Conservation (phyloP, 345 rosid species). For the Citrus hindsii region DNA sequence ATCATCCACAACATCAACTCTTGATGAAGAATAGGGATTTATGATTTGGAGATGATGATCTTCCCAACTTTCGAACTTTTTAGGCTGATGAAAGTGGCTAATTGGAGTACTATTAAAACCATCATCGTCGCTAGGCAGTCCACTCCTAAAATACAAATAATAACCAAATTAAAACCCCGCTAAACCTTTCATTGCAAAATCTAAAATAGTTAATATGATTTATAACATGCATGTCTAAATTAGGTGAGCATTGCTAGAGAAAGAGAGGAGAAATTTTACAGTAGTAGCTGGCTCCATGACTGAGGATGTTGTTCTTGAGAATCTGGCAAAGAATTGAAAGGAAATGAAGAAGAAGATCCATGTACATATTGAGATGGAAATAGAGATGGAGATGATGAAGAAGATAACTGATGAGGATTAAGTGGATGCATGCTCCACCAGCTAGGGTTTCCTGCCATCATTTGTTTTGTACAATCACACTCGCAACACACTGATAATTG, state of each 20-base stretch:
- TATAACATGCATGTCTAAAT: too few relatives aligned
- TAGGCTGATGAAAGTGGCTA: constrained; percentile 24
- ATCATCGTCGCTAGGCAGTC: constrained; percentile 37
- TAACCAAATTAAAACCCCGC: neutral
- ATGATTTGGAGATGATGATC: constrained; percentile 25
- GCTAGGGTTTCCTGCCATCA: constrained; percentile 78
- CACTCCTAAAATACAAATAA: constrained; percentile 29
- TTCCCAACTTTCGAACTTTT: constrained; percentile 38
- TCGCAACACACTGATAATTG: too few relatives aligned
- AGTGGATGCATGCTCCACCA: constrained; percentile 67
- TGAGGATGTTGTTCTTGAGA: constrained; percentile 42
- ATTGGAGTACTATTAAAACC: constrained; percentile 9
- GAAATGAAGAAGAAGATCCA: constrained; percentile 41
- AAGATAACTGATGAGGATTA: constrained; percentile 31
- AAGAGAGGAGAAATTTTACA: constrained; percentile 24
- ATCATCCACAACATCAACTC: constrained; percentile 22
- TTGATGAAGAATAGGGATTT: constrained; percentile 15
- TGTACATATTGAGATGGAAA: constrained; percentile 36
- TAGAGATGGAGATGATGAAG: constrained; percentile 31
- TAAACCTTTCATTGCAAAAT: neutral
- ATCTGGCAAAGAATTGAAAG: constrained; percentile 33
- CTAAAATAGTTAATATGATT: neutral
- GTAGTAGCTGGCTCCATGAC: constrained; percentile 59
- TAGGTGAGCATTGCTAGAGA: too few relatives aligned
- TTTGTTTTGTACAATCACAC: constrained; percentile 27